These are phyloP conservation scores for Camellia granthamiana DNA, from an alignment of 148 eudicot species.

Conservation along the genomic window DNA sequence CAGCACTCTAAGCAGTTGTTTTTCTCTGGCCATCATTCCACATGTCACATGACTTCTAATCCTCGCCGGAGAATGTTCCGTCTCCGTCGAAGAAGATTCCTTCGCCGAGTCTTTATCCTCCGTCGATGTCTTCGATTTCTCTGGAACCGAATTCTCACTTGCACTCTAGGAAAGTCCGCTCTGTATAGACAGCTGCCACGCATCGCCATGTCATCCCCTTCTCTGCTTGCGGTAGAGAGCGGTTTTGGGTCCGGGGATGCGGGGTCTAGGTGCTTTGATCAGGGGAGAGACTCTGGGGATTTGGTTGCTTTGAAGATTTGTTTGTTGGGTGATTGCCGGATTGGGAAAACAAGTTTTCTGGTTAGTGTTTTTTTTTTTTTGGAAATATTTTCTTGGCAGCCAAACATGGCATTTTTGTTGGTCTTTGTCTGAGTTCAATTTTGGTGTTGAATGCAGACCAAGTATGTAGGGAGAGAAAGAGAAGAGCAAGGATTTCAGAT, in stretches of 20 bases:
- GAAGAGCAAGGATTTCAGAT: slow-evolving; percentile 16
- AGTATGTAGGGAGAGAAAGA: slow-evolving; percentile 39
- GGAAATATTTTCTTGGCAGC: not conserved
- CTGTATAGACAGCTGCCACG: slow-evolving; percentile 26
- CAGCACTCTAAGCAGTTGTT: not conserved
- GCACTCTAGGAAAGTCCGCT: slow-evolving; percentile 20
- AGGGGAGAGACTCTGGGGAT: slow-evolving; percentile 28
- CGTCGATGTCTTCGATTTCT: slow-evolving; percentile 23
- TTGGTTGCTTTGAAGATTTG: slow-evolving; percentile 62
- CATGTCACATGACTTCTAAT: slow-evolving; percentile 16
- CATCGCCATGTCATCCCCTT: not conserved
- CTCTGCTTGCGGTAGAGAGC: not conserved
- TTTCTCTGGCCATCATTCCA: not conserved
- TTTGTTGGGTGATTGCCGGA: slow-evolving; percentile 61
- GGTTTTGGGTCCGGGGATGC: not conserved
- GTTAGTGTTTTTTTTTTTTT: slow-evolving; percentile 14
- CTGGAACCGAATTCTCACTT: slow-evolving; percentile 27
- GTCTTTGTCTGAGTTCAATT: not conserved
- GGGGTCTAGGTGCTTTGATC: not conserved
- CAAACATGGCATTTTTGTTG: not conserved
- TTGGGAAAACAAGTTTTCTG: slow-evolving; percentile 61
- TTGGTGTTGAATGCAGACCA: slow-evolving; percentile 24
- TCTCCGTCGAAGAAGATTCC: slow-evolving; percentile 10
- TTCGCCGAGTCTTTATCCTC: slow-evolving; percentile 19
- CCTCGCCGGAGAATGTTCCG: slow-evolving; percentile 23